Evolutionary conservation across 2,329 filamentous ascomycete species (phyloP).

Genomic region (Aspergillus pseudonomiae): DNA sequence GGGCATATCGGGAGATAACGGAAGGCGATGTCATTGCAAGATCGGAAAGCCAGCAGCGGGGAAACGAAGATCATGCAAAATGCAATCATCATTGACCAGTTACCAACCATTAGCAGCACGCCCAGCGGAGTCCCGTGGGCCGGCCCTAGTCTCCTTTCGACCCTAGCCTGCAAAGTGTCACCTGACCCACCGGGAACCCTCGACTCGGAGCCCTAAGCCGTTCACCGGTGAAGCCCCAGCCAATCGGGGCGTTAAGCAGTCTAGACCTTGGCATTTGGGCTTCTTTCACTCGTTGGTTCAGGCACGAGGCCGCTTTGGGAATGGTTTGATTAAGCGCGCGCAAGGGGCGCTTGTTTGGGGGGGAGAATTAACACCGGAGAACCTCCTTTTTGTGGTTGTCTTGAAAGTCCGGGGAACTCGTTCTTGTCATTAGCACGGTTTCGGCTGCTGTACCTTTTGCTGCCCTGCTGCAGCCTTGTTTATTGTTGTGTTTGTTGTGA

Average conservation of each 20-base stretch:
- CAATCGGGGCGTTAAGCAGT: background rate
- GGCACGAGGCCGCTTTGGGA: constrained; percentile 20
- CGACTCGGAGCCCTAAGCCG: constrained; percentile 13
- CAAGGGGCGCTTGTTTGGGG: constrained; percentile 42
- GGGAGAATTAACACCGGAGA: constrained; percentile 11
- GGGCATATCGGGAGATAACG: constrained; percentile 17
- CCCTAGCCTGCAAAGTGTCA: background rate
- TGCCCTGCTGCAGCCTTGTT: constrained; percentile 15
- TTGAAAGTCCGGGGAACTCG: constrained; percentile 32
- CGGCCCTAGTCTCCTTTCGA: background rate
- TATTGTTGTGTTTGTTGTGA: constrained; percentile 6
- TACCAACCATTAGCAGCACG: background rate
- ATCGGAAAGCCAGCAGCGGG: constrained; percentile 17
- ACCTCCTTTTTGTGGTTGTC: constrained; percentile 37
- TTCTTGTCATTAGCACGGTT: constrained; percentile 18
- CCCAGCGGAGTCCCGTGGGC: background rate
- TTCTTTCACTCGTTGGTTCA: constrained; percentile 12
- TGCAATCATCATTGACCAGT: constrained; percentile 6
- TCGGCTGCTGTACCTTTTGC: constrained; percentile 15
- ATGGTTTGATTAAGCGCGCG: constrained; percentile 36
- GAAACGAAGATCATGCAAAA: constrained; percentile 10
- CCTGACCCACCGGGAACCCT: constrained; percentile 13
- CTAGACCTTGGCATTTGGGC: background rate
- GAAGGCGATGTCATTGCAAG: constrained; percentile 10
- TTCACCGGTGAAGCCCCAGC: constrained; percentile 1